Evolutionary conservation across 257 asterid species (phyloP), one percentile per base, ranked within the genome.

Genomic region (Henckelia pumila): DNA sequence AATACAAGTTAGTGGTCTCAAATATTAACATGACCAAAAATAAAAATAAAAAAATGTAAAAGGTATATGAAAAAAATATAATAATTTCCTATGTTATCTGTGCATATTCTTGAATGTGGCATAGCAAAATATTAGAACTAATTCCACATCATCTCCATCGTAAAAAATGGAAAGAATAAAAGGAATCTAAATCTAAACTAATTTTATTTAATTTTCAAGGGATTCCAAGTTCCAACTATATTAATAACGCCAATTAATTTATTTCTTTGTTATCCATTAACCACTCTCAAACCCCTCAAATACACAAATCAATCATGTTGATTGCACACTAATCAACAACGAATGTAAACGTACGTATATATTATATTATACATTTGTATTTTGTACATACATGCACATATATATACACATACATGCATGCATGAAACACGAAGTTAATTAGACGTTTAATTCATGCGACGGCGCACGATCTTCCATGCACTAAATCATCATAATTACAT

Each of bases 401-500:
- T 10, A 2, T 50, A 59, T 16, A n/a, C 23, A 60, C n/a, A 56
- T 59, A 16, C 40, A 35, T 73, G 62, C 56, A 21, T 74, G 20
- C 57, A 65, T 77, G 59, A 47, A 63, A 33, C 67, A 52, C 6
- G 50, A 63, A 63, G 59, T 56, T 66, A 14, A 40, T 40, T 13
- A 22, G 55, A 20, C 22, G 26, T 33, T 44, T 49, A 59, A 24
- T 37, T 37, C 47, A 37, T 20, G 32, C 29, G 59, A 40, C 70
- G 76, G 76, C 77, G 79, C 86, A 75, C 83, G 59, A 66, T 29
- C 68, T 64, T 64, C 80, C 13, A 37, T 52, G 77, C 68, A 78
- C 58, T 75, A 74, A 76, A 69, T 77, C 37, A 32, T 24, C 22
- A 63, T 74, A 50, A 70, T 64, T 64, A 37, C 72, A 25, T 65